phyloP scores from a whole-genome alignment of 2,329 filamentous ascomycete species.

The Westerdykella sp. region DNA sequence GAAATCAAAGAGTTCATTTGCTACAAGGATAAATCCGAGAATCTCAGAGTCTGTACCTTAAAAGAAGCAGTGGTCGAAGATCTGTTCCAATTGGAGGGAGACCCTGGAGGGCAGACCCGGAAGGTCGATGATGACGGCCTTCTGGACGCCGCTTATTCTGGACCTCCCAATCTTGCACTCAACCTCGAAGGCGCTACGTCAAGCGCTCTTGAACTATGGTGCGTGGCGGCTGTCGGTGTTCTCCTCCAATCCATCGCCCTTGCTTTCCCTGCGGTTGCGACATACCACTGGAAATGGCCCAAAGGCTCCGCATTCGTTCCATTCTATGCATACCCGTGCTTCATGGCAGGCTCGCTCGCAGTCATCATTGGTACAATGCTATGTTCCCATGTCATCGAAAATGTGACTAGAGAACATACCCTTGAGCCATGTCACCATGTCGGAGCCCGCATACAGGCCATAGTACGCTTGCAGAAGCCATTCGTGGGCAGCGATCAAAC shows the following conservation, averaged over 20 bases:
- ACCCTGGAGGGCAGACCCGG: too few relatives aligned
- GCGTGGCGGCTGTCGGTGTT: not conserved
- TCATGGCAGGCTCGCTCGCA: not conserved
- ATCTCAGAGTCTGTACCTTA: too few relatives aligned
- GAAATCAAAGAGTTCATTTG: conserved; percentile 2
- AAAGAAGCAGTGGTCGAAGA: too few relatives aligned
- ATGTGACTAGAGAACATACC: not conserved
- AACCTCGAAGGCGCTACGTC: conserved; percentile 1
- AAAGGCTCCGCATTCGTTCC: not conserved
- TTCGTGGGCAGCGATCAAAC: conserved; percentile 1
- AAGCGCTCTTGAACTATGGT: conserved; percentile 1
- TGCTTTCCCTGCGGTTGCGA: not conserved
- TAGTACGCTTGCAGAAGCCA: conserved; percentile 1
- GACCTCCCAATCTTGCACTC: conserved; percentile 2
- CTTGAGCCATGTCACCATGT: not conserved
- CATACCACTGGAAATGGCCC: conserved; percentile 1
- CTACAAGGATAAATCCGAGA: not conserved
- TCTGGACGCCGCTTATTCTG: too few relatives aligned
- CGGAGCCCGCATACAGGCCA: not conserved
- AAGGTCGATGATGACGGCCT: too few relatives aligned
- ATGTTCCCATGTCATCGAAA: conserved; percentile 5
- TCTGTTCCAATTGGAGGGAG: too few relatives aligned
- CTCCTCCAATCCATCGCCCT: conserved; percentile 1
- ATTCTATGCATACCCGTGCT: conserved; percentile 2
- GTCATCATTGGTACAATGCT: conserved; percentile 1